Evolutionary conservation across 805 yeast genomes (phyloP).

Genomic region (Lipomyces sp.): DNA sequence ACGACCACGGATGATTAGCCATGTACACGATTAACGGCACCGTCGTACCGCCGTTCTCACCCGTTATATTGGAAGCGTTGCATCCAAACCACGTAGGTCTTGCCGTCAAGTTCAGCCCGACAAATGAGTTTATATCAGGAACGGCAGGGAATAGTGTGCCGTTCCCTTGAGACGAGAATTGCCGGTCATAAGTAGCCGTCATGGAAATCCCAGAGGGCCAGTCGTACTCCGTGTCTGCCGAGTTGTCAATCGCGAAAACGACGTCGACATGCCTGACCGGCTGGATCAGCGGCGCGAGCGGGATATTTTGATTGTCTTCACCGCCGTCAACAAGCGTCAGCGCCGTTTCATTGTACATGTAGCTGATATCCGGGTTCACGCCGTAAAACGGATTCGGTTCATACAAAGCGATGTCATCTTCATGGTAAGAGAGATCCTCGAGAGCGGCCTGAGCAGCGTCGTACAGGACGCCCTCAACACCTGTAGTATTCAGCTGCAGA

Average conservation of each 20-base stretch:
- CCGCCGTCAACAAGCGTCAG: slow-evolving; percentile 74
- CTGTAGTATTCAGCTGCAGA: slow-evolving; percentile 60
- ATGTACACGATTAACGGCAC: slow-evolving; percentile 81
- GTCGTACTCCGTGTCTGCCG: slow-evolving; percentile 57
- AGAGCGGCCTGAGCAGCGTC: slow-evolving; percentile 55
- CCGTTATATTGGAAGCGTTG: slow-evolving; percentile 64
- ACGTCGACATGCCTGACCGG: slow-evolving; percentile 65
- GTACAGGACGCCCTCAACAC: slow-evolving; percentile 54
- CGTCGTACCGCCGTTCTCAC: slow-evolving; percentile 49
- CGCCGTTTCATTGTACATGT: slow-evolving; percentile 49
- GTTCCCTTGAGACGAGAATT: slow-evolving; percentile 57
- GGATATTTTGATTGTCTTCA: slow-evolving; percentile 69
- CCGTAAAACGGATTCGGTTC: slow-evolving; percentile 73
- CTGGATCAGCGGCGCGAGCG: slow-evolving; percentile 66
- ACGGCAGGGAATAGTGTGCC: slow-evolving; percentile 78
- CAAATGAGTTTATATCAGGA: slow-evolving; percentile 69
- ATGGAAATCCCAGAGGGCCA: slow-evolving; percentile 73
- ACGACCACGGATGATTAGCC: slow-evolving; percentile 72
- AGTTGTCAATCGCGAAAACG: slow-evolving; percentile 67
- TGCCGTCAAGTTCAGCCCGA: slow-evolving; percentile 62
- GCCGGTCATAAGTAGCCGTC: slow-evolving; percentile 63
- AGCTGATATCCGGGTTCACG: slow-evolving; percentile 47
- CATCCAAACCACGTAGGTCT: slow-evolving; percentile 86
- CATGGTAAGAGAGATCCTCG: slow-evolving; percentile 46
- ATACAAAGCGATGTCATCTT: slow-evolving; percentile 71